Base-by-base conservation (phyloP, 441 rosid genomes). In the Populus trichocarpa region DNA sequence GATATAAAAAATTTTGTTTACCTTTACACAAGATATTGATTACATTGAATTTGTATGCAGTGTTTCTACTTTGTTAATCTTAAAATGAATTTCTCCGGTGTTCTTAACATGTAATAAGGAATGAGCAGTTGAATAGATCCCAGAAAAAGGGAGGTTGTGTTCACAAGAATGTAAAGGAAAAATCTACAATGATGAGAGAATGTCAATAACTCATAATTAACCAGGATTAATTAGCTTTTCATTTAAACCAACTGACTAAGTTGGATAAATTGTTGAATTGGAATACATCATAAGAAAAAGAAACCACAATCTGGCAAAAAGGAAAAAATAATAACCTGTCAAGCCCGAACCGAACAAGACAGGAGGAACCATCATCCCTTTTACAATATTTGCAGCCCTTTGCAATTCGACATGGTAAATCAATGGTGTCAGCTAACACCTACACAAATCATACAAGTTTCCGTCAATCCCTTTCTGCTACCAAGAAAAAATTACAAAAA, bases 361-460 rank as follows among this genome's bases (percentile, higher is more conserved):
- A 94, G 23, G 99, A 96, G 57, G 99, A 86, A 79, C 96, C 97
- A 87, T 96, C 93, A 77, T 88, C 90, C 80, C 94, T 83, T 80
- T 83, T 89, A 82, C 99, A 96, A 83, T 94, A 92, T 86, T 86
- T 96, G 89, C 99, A 96, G 61, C 99, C 99, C 82, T 90, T 96
- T 53, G 95, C 98, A 85, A 96, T 92, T 75, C 98, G 98, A 88
- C 99, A 94, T 9, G 98, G 99, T 83, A 96, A 85, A 88, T 94
- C 94, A 84, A 96, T 93, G 20, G 88, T 76, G 80, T 96, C 99
- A 69, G 99, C 98, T 42, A 96, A 87, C 40, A 96, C 97, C 99
- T 96, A 83, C 82, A 83, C 40, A 84, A 69, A 83, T 71, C 76
- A 77, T 64, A 78, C 69, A 53, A 79, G 63, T 64, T 42, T 71